Evolutionary conservation across 768 basidiomycete species (phyloP), one percentile per base, ranked within the genome.

Genomic region (Rickenella mellea): DNA sequence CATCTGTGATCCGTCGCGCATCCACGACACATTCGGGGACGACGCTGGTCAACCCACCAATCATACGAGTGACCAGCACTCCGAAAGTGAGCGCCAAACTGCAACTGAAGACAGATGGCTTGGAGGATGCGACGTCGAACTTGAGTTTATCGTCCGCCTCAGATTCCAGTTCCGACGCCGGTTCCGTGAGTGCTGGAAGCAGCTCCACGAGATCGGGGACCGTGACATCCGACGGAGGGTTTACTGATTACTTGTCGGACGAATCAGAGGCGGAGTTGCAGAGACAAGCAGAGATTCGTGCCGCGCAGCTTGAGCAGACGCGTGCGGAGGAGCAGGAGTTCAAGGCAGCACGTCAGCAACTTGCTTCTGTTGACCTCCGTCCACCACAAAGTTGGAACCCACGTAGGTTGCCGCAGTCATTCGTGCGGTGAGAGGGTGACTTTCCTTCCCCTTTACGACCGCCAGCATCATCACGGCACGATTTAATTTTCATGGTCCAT

Each of bases 231-330:
- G 87, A 89, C 50, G 87, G 86, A 10, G 85, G 78, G 12, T 91
- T 91, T 55, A 91, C 88, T 10, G 88, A 91, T 57, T 91, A 91
- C 57, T 63, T 89, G 24, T 89, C 86, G n/a, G 87, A 89, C 55
- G 87, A 91, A 61, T 89, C 86, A n/a, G 87, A 91, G 54, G 85
- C 79, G 21, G 87, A 91, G 56, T 60, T 91, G 42, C 87, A 91
- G 61, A 70, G 84, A 45, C 86, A 90, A 60, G 87, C 87, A 4
- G 88, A 90, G 54, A 78, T 76, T 17, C 78, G 75, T 47, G 87
- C 87, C 4, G 83, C 80, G 5, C 58, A 84, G 31, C 61, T 84
- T 12, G 86, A 83, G n/a, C 82, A 87, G 63, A 83, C 74, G 46
- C 79, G 83, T 51, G 73, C 77, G 33, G 86, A 89, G 58, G 86